phyloP scores from a whole-genome alignment of 805 yeast genomes.

The Candida odintsovae region DNA sequence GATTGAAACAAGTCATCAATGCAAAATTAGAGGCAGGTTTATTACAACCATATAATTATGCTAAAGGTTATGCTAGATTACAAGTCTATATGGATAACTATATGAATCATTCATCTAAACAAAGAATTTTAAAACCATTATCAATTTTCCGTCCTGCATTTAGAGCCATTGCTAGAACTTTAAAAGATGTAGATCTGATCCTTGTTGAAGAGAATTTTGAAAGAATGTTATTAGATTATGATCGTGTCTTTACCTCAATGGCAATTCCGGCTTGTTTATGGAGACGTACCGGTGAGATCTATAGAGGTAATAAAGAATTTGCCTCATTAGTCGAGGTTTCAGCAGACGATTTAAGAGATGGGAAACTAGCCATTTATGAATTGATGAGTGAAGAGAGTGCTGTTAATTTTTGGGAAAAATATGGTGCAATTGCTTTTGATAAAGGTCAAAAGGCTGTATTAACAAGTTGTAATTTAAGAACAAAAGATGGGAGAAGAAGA shows the following conservation, averaged over 20 bases:
- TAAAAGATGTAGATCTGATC: conserved; percentile 87
- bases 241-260: conserved; percentile 93
- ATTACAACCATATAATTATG: conserved; percentile 88
- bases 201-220: conserved; percentile 93
- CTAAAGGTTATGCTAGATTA: conserved; percentile 84
- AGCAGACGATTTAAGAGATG: conserved; percentile 88
- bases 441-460: conserved; percentile 92
- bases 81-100: conserved; percentile 90
- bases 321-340: conserved; percentile 87
- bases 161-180: conserved; percentile 82
- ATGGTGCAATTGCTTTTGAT: conserved; percentile 94
- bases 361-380: conserved; percentile 87
- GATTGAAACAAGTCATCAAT: conserved; percentile 86
- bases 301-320: conserved; percentile 92
- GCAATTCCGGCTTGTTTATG: conserved; percentile 97
- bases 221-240: conserved; percentile 87
- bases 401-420: conserved; percentile 96
- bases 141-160: conserved; percentile 88
- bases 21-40: conserved; percentile 94
- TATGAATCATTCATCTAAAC: conserved; percentile 80
- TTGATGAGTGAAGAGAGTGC: conserved; percentile 94
- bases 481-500: conserved; percentile 73
- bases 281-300: conserved; percentile 96
- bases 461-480: conserved; percentile 82
- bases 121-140: conserved; percentile 79